Evolutionary conservation across 202 grass and related monocot genomes (phyloP), one percentile per base, ranked within the genome.

Genomic region (Dendrocalamus latiflorus): DNA sequence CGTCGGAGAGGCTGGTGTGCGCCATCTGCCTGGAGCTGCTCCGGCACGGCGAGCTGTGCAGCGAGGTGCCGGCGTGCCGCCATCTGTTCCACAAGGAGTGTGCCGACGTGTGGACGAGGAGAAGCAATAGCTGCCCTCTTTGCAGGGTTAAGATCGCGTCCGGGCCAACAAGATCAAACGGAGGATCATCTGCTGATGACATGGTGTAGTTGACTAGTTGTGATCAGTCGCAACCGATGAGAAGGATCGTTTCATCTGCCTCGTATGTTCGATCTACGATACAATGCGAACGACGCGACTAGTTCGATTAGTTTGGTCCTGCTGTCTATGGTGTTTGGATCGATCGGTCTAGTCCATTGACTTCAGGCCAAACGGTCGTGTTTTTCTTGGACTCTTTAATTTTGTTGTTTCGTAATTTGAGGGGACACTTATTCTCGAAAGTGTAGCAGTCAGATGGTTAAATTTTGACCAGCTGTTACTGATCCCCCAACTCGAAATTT

Each of bases 11-110:
- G 39, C 14, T 30, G 39, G 41, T 33, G n/a, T 88, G 79, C 65
- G 47, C 37, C 3, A 83, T 87, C 36, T 87, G 85, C 37, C 55
- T 87, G 3, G 86, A 77, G 9, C 6, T 5, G 36, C 20, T 87
- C 22, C 37, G 16, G 25, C 9, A 17, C 38, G 24, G 51, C 22
- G 50, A 43, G 45, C 48, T 44, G 4, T 71, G 85, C 55, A 55
- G 85, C 25, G 20, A 87, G 85, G 65, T 77, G 18, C 55, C 55
- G 4, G 7, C 24, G 65, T 87, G 79, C 72, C 45, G 38, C 0
- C 79, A 88, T 38, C 0, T 78, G 1, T 88, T 78, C 86, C 79
- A 88, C 39, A 0, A 1, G 20, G 38, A 16, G 2, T 83, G 86
- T 9, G 38, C 34, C 16, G 20, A 0, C 6, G 0, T 0, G 37